Base-by-base conservation (phyloP, 2,329 filamentous ascomycete species). In the Fusarium scirpi region DNA sequence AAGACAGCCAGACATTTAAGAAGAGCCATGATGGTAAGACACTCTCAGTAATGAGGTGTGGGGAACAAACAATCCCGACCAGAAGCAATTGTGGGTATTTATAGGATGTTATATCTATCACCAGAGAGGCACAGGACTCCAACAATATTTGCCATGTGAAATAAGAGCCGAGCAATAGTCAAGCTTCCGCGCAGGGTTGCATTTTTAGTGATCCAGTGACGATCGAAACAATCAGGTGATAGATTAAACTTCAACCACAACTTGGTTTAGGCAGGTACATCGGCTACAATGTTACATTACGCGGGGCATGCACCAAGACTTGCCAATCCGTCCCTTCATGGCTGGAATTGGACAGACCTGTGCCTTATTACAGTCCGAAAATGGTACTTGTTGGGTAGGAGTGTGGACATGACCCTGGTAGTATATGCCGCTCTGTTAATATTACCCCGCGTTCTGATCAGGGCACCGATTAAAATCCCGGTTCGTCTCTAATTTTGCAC, bases 111-210 rank as follows among this genome's bases (percentile, higher is more conserved):
- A 11, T 6, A 9, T 18, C 8, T 4, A 18, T 38, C 0, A 1
- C 10, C 6, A 0, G 0, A 18, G 9, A 38, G 16, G 32, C 32
- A 38, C 32, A 18, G 32, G 5, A 34, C 0, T 8, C 0, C 1
- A 1, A 1, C 4, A 34, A 1, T 4, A 10, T 1, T 34, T 34
- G 0, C 32, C 32, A 38, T 38, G 32, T 38, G 32, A 38, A 38
- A 38, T 11, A 38, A 38, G 32, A 38, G 32, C 32, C 32, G 32
- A 38, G 32, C 32, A 38, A 18, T 0, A 38, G 32, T 11, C 32
- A 38, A 10, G 2, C 8, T 34, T 1, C 32, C 32, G 32, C 8
- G 8, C 8, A 34, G 6, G 10, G 29, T 30, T 15, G 13, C 29
- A 30, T 30, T 8, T n/a, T n/a, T n/a, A n/a, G n/a, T n/a, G n/a